Conservation (phyloP, 1,139 yeast genomes). For the Blastobotrys capitulatus region DNA sequence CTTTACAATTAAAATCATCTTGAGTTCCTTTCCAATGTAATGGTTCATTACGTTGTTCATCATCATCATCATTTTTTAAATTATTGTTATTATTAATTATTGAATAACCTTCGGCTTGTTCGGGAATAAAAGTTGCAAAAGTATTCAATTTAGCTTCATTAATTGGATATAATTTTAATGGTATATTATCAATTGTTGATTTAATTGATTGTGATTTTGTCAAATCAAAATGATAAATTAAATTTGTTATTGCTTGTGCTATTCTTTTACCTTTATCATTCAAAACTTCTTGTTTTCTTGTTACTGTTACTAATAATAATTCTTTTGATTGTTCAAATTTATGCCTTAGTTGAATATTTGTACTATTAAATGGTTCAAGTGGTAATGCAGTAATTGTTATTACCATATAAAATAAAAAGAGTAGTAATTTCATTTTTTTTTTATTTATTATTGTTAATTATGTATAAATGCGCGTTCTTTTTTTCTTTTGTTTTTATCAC, state of each 20-base stretch:
- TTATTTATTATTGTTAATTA: too few species aligned
- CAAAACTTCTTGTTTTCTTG: slow-evolving; percentile 13
- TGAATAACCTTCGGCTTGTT: slow-evolving; percentile 15
- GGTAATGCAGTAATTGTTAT: background rate
- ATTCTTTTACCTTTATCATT: slow-evolving; percentile 9
- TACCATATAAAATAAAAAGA: background rate
- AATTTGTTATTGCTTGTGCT: slow-evolving; percentile 18
- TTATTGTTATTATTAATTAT: background rate
- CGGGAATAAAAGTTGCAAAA: slow-evolving; percentile 21
- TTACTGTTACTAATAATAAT: slow-evolving; percentile 5
- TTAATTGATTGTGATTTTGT: slow-evolving; percentile 12
- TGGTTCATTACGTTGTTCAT: slow-evolving; percentile 18
- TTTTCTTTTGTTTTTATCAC: too few species aligned
- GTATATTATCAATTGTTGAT: slow-evolving; percentile 20
- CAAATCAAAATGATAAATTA: slow-evolving; percentile 20
- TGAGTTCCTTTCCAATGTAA: slow-evolving; percentile 18
- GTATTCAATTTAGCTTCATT: slow-evolving; percentile 15
- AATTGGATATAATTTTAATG: slow-evolving; percentile 20
- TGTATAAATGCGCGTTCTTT: too few species aligned
- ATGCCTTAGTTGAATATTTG: slow-evolving; percentile 10
- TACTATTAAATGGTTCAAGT: background rate
- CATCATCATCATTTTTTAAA: slow-evolving; percentile 17
- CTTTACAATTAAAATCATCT: slow-evolving; percentile 13
- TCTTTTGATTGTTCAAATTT: slow-evolving; percentile 1
- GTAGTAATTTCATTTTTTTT: too few species aligned